Conservation (phyloP, 257 asterid genomes). For the Gentiana macrophylla region DNA sequence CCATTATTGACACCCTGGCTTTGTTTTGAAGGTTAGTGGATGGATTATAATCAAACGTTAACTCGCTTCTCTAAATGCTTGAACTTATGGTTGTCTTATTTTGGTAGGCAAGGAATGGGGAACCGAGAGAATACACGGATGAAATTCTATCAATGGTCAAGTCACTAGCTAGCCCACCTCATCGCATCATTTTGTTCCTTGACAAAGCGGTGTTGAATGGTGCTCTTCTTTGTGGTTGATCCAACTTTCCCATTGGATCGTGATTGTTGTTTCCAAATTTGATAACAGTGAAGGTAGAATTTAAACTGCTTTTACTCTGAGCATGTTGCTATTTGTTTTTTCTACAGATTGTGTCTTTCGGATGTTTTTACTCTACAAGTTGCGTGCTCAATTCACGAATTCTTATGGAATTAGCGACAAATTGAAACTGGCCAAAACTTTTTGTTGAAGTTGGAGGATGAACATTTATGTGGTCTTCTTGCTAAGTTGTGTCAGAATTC, state of each 20-base stretch:
- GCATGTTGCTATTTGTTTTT: too few species aligned
- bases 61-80: background rate
- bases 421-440: too few species aligned
- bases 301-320: too few species aligned
- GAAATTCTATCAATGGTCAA: conserved; percentile 94
- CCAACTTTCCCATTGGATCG: conserved; percentile 70
- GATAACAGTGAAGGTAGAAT: conserved; percentile 89
- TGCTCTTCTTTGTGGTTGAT: conserved; percentile 98
- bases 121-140: conserved; percentile 94
- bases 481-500: too few species aligned
- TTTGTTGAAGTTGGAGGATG: too few species aligned
- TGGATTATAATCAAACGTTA: background rate
- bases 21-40: conserved; percentile 71
- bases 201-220: conserved; percentile 99
- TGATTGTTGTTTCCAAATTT: conserved; percentile 91
- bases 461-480: too few species aligned
- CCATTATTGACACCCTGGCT: conserved; percentile 93
- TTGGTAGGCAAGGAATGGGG: conserved; percentile 92
- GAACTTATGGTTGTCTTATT: background rate
- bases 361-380: too few species aligned
- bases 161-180: conserved; percentile 91
- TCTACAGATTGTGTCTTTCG: too few species aligned
- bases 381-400: too few species aligned
- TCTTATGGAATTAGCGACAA: too few species aligned
- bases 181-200: conserved; percentile 89